Base-by-base conservation (phyloP, 495 filamentous ascomycete genomes). In the Schizothecium vesticola region DNA sequence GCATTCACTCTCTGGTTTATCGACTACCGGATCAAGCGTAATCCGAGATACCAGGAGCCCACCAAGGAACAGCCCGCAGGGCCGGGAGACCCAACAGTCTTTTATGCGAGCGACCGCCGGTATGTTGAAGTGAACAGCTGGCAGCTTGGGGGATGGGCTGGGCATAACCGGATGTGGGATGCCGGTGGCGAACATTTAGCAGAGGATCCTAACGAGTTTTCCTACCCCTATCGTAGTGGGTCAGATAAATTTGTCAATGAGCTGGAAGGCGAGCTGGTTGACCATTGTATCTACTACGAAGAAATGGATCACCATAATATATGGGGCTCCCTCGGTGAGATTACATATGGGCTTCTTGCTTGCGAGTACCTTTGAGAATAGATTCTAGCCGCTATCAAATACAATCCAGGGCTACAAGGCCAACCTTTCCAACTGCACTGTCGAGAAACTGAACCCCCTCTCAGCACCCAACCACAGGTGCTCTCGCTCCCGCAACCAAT, bases 21-120 rank as follows among this genome's bases (percentile, higher is more conserved):
- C 59, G 66, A 67, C 59, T 63, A 67, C 66, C 66, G 59, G 19
- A 67, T 67, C 23, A 62, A 67, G 59, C 61, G 67, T 7, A 67
- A 56, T 23, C 57, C 31, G 56, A 60, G 28, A 59, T 60, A 55
- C 67, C 67, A 55, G 26, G 28, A 16, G 23, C 57, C 33, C 19
- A 25, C 28, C 28, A 12, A 58, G 21, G 58, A 31, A 31, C 6
- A 36, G n/a, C n/a, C 60, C 56, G 23, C 10, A 13, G 51, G 10
- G 56, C 25, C 11, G 21, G 26, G 23, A 55, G 28, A 68, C 29
- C 62, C 21, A 10, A 56, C 3, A 56, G 22, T 33, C 25, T 69
- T 69, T 31, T 56, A 69, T 61, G 67, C 62, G 31, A 65, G 29
- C 61, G 67, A 65, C 62, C 67, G 67, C 26, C 56, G 63, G 56